phyloP scores from a whole-genome alignment of 768 basidiomycete species.

The Lentinula raphanica region DNA sequence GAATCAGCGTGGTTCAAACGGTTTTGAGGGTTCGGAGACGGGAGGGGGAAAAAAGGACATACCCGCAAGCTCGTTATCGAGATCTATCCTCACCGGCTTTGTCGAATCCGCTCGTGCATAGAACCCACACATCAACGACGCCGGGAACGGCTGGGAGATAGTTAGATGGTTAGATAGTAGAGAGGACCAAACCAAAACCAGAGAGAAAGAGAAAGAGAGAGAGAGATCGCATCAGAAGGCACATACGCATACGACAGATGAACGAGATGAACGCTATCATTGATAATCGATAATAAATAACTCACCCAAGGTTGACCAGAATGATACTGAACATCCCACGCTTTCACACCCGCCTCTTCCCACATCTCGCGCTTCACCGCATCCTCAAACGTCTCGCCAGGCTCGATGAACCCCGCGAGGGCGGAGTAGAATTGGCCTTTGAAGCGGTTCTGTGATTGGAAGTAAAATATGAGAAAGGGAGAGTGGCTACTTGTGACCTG shows the following conservation, averaged over 20 bases:
- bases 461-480: background rate
- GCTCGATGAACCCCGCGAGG: slow-evolving; percentile 91
- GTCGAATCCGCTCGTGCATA: slow-evolving; percentile 73
- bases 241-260: no score
- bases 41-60: slow-evolving; percentile 15
- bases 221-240: no score
- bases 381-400: slow-evolving; percentile 92
- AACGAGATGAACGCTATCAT: no score
- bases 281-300: background rate
- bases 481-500: background rate
- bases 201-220: no score
- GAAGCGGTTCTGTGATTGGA: slow-evolving; percentile 33
- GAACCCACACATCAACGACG: slow-evolving; percentile 88
- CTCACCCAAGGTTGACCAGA: slow-evolving; percentile 83
- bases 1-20: no score
- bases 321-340: slow-evolving; percentile 80
- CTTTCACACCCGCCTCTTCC: slow-evolving; percentile 93
- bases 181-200: no score
- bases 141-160: slow-evolving; percentile 71
- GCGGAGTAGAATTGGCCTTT: slow-evolving; percentile 79
- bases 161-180: no score
- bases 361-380: slow-evolving; percentile 89
- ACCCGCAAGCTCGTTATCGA: slow-evolving; percentile 97
- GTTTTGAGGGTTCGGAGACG: no score
- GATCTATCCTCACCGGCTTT: slow-evolving; percentile 72